These are phyloP conservation scores for Boletus rex-veris DNA, from an alignment of 768 basidiomycete species.

Conservation along the genomic window DNA sequence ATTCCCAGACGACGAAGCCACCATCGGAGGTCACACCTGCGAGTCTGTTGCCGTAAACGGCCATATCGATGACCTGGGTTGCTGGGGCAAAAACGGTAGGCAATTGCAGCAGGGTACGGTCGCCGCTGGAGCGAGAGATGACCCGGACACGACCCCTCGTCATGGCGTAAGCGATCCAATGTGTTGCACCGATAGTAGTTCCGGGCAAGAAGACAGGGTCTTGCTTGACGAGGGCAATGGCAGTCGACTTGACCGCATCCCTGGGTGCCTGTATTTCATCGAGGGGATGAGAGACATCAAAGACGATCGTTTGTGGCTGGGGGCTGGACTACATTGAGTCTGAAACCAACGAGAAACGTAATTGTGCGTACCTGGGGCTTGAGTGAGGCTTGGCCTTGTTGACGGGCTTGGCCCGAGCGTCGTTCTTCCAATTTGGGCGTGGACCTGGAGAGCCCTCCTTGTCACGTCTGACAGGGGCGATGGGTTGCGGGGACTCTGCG, in stretches of 20 bases:
- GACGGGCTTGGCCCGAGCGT: conserved; percentile 36
- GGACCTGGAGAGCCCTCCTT: conserved; percentile 73
- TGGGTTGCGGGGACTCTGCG: conserved; percentile 49
- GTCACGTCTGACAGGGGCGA: conserved; percentile 44
- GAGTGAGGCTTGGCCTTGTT: conserved; percentile 44
- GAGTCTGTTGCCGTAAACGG: conserved; percentile 75
- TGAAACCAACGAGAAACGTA: neutral
- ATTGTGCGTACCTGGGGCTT: conserved; percentile 52
- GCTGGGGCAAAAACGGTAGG: conserved; percentile 55
- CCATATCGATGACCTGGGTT: conserved; percentile 80
- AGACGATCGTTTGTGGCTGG: conserved; percentile 64
- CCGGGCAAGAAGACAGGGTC: conserved; percentile 82
- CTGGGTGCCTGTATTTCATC: conserved; percentile 73
- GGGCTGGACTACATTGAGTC: conserved; percentile 36
- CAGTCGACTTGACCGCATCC: conserved; percentile 83
- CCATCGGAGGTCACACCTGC: conserved; percentile 87
- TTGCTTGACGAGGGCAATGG: conserved; percentile 84
- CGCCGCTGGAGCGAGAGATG: conserved; percentile 84
- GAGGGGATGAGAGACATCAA: conserved; percentile 71
- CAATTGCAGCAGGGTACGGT: conserved; percentile 80
- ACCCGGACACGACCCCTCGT: conserved; percentile 87
- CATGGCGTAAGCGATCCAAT: conserved; percentile 94
- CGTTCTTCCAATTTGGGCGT: conserved; percentile 40
- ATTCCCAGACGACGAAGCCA: conserved; percentile 85
- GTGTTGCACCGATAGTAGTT: conserved; percentile 84